Evolutionary conservation across 2,329 filamentous ascomycete species (phyloP).

Genomic region (Lasiodiplodia sp.): DNA sequence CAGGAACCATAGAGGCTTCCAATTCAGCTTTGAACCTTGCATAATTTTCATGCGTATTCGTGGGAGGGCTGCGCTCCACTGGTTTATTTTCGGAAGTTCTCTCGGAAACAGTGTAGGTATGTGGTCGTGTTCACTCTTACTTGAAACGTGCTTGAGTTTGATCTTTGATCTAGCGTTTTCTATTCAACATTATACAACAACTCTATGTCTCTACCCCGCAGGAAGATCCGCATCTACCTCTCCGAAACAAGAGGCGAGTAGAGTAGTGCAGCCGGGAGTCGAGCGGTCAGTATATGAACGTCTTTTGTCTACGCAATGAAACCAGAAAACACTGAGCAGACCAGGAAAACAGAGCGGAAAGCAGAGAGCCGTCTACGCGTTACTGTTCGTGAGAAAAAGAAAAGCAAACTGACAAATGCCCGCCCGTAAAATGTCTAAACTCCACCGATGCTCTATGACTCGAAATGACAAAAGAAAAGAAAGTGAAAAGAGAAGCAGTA

Average conservation of each 20-base stretch:
- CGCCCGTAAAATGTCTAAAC: background rate
- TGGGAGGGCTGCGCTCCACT: background rate
- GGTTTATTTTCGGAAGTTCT: background rate
- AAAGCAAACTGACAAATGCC: background rate
- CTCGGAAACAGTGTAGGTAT: background rate
- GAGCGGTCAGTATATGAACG: constrained; percentile 2
- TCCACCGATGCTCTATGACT: constrained; percentile 22
- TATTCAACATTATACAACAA: constrained; percentile 22
- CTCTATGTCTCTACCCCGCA: background rate
- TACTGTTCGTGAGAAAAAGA: constrained; percentile 12
- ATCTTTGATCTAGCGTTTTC: background rate
- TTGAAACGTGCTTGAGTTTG: background rate
- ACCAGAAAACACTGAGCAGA: background rate
- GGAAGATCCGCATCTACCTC: background rate
- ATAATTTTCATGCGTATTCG: too few species aligned
- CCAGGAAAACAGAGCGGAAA: background rate
- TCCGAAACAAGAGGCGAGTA: background rate
- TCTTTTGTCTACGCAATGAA: constrained; percentile 16
- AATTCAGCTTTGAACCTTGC: too few species aligned
- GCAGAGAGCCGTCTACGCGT: constrained; percentile 27
- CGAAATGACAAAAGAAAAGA: constrained; percentile 1
- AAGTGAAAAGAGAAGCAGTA: constrained; percentile 2
- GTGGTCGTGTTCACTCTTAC: background rate
- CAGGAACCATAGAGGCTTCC: too few species aligned
- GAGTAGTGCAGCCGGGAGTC: background rate